Percentiles rank a stretch among this genome's conserved stretches.
Conservation (phyloP, 2,329 filamentous ascomycete genomes). For the Trichothecium roseum region DNA sequence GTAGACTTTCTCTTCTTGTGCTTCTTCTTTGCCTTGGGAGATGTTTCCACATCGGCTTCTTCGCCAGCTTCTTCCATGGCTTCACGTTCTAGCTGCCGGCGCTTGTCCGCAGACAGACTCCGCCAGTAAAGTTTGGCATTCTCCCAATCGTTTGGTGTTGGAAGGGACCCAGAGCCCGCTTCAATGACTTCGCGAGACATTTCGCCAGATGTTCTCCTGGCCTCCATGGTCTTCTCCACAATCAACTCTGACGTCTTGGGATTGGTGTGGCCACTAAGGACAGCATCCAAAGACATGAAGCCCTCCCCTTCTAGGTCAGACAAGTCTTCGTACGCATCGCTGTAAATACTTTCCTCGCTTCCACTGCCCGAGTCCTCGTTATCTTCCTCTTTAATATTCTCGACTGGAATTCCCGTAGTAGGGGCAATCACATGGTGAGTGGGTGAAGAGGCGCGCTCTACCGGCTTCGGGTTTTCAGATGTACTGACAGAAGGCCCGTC, state of each 20-base stretch:
- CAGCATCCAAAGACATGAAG: conserved; percentile 63
- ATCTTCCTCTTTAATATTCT: conserved; percentile 25
- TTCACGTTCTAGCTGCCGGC: conserved; percentile 50
- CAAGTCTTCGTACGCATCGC: conserved; percentile 66
- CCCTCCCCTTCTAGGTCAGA: conserved; percentile 54
- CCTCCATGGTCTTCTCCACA: background rate
- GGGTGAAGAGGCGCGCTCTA: background rate
- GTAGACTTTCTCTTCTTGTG: conserved; percentile 22
- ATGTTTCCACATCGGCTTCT: conserved; percentile 25
- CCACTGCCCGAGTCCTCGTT: conserved; percentile 31
- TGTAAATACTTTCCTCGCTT: conserved; percentile 50
- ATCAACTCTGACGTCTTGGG: conserved; percentile 7
- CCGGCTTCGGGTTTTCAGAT: conserved; percentile 2
- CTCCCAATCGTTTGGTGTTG: conserved; percentile 47
- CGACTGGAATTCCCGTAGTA: conserved; percentile 1
- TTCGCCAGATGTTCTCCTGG: background rate
- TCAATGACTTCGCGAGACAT: background rate
- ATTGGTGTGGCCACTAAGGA: conserved; percentile 47
- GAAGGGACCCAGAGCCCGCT: background rate
- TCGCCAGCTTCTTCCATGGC: conserved; percentile 41
- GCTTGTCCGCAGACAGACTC: conserved; percentile 50
- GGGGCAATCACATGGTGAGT: conserved; percentile 5
- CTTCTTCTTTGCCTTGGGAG: conserved; percentile 16
- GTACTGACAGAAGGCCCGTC: background rate
- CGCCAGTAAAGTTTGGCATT: conserved; percentile 61